Evolutionary conservation across 139 green algal species (phyloP).

Genomic region (Diplosphaera chodatii): DNA sequence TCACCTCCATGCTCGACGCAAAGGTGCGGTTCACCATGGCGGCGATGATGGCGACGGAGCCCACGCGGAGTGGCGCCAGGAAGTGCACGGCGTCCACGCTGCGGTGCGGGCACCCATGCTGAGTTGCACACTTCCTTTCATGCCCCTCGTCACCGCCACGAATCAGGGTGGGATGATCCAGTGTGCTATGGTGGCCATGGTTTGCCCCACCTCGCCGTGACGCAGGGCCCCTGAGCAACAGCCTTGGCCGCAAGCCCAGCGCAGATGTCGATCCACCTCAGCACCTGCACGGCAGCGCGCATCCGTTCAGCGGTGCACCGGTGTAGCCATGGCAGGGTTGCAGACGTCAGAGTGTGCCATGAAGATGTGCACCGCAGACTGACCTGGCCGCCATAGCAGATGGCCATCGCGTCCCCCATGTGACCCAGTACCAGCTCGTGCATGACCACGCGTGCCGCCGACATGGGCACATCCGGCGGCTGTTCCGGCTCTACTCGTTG

Average conservation of each 20-base stretch:
- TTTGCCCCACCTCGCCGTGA: constrained; percentile 59
- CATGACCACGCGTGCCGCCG: constrained; percentile 62
- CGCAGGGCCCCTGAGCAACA: constrained; percentile 57
- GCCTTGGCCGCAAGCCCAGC: constrained; percentile 74
- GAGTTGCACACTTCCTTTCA: no score
- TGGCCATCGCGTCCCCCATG: constrained; percentile 48
- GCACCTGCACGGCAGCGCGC: constrained; percentile 43
- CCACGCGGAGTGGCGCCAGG: constrained; percentile 48
- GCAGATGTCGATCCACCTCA: constrained; percentile 80
- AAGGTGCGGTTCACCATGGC: constrained; percentile 80
- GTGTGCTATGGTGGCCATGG: no score
- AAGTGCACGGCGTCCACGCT: constrained; percentile 70
- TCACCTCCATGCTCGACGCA: constrained; percentile 63
- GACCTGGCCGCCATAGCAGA: constrained; percentile 63
- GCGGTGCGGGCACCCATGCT: no score
- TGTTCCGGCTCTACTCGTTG: no score
- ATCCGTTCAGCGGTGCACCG: no score
- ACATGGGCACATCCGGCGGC: constrained; percentile 43
- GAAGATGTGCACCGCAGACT: neutral
- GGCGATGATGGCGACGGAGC: constrained; percentile 66
- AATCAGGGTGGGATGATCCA: no score
- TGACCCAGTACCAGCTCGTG: constrained; percentile 59
- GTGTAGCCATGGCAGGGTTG: no score
- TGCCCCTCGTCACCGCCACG: no score
- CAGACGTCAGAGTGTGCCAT: no score